Percentiles rank a stretch among this genome's conserved stretches.
phyloP scores from a whole-genome alignment of 805 yeast genomes.

The Yueomyces sinensis region DNA sequence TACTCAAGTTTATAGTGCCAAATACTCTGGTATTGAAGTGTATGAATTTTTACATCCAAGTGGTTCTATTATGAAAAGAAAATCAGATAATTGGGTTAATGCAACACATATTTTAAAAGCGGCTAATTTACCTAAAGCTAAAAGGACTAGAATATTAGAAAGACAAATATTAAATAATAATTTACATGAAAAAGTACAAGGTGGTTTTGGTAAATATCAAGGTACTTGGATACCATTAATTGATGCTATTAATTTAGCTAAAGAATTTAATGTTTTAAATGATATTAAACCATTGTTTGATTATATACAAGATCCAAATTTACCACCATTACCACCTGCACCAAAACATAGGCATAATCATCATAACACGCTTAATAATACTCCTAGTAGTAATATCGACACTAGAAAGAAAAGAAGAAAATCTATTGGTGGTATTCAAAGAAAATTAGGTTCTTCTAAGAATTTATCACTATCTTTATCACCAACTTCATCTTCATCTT shows the following conservation, averaged over 20 bases:
- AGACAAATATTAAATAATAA: conserved; percentile 74
- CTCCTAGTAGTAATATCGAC: background rate
- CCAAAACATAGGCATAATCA: conserved; percentile 53
- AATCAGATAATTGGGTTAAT: conserved; percentile 71
- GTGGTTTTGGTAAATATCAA: conserved; percentile 94
- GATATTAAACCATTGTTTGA: conserved; percentile 56
- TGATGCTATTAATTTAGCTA: conserved; percentile 56
- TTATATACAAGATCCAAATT: conserved; percentile 37
- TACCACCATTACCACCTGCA: conserved; percentile 42
- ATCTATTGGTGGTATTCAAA: background rate
- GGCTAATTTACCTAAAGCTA: conserved; percentile 89
- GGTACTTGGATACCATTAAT: conserved; percentile 91
- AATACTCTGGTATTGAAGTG: conserved; percentile 72
- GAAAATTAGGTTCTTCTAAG: background rate
- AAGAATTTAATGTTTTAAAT: conserved; percentile 48
- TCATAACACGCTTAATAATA: background rate
- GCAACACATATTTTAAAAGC: conserved; percentile 92
- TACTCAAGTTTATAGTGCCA: conserved; percentile 54
- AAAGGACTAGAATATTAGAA: conserved; percentile 81
- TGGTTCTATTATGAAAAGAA: conserved; percentile 67
- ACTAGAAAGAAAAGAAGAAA: background rate
- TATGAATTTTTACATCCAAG: conserved; percentile 58
- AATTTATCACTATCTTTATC: background rate
- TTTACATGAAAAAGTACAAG: conserved; percentile 85
- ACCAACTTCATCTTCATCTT: background rate